Evolutionary conservation across 495 filamentous ascomycete genomes (phyloP), one percentile per base, ranked within the genome.

Genomic region (Sporormia fimetaria): DNA sequence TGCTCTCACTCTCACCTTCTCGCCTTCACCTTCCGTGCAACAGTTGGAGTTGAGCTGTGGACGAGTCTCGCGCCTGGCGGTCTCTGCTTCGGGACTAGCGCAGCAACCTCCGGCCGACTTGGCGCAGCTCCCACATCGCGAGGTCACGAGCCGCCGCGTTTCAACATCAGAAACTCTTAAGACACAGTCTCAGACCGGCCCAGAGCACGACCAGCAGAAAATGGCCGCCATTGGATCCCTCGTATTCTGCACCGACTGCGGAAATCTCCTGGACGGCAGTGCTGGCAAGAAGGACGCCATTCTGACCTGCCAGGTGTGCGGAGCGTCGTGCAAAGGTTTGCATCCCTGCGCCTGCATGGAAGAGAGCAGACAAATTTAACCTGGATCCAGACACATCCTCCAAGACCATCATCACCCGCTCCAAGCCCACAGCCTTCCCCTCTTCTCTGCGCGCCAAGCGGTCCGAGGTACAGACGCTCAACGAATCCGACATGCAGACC

Each of bases 241-340:
- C 21, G 76, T 94, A 27, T 98, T 98, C 64, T 95, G 90, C 65
- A 85, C 76, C 12, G 84, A 87, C 58, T 94, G 88, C 60, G 87
- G 88, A 32, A 88, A 93, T 60, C 71, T 95, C 2, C 72, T 98
- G 31, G 83, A 90, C 17, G 71, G 74, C 17, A 82, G 83, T 16
- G 76, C 79, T 33, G 83, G 84, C 26, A 73, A 75, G 46, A 67
- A 73, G 40, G 79, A 84, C 55, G 78, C 77, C 11, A 75, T 81
- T 39, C 62, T 98, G 16, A 64, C 68, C 47, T 98, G 88, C 67
- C 77, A 80, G 51, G 77, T 87, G 52, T 98, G 90, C 61, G 84
- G 84, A 32, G 69, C 81, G 21, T 68, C 78, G 38, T 90, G 87
- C 48, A 80, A 73, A 76, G 86, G 86, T 93, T 54, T 34, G 24